Evolutionary conservation across 2,329 filamentous ascomycete species (phyloP).

Genomic region (Trichoderma gracile): DNA sequence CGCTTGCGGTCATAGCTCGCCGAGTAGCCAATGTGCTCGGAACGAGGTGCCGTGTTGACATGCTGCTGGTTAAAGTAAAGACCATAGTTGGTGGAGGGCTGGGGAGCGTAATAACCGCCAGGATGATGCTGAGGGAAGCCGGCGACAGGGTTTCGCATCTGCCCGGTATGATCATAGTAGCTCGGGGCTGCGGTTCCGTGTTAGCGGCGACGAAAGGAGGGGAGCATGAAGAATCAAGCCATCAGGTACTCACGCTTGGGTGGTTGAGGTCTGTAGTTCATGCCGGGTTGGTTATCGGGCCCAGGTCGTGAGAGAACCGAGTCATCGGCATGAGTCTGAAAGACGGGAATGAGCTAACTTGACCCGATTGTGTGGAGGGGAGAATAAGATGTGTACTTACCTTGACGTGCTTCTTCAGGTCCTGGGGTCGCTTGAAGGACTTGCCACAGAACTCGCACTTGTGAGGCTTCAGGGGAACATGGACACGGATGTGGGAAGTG

Average conservation of each 20-base stretch:
- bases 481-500: slow-evolving; percentile 96
- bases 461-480: slow-evolving; percentile 98
- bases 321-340: slow-evolving; percentile 86
- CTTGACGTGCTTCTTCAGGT: slow-evolving; percentile 99
- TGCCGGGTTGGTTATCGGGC: slow-evolving; percentile 53
- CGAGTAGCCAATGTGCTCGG: slow-evolving; percentile 64
- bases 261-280: slow-evolving; percentile 56
- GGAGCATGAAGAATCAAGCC: background rate
- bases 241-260: slow-evolving; percentile 52
- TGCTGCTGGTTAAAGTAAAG: slow-evolving; percentile 75
- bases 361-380: background rate
- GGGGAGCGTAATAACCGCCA: slow-evolving; percentile 58
- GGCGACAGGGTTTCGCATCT: slow-evolving; percentile 59
- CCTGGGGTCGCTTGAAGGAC: slow-evolving; percentile 97
- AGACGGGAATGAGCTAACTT: slow-evolving; percentile 30
- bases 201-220: background rate
- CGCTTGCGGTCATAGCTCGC: slow-evolving; percentile 74
- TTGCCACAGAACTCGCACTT: slow-evolving; percentile 99
- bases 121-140: slow-evolving; percentile 58
- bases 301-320: slow-evolving; percentile 66
- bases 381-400: slow-evolving; percentile 38
- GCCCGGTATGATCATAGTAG: slow-evolving; percentile 66
- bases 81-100: slow-evolving; percentile 61
- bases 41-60: slow-evolving; percentile 53
- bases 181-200: slow-evolving; percentile 46